These are phyloP conservation scores for Trichoderma sp. DNA, from an alignment of 2,329 filamentous ascomycete species.

Conservation along the genomic window DNA sequence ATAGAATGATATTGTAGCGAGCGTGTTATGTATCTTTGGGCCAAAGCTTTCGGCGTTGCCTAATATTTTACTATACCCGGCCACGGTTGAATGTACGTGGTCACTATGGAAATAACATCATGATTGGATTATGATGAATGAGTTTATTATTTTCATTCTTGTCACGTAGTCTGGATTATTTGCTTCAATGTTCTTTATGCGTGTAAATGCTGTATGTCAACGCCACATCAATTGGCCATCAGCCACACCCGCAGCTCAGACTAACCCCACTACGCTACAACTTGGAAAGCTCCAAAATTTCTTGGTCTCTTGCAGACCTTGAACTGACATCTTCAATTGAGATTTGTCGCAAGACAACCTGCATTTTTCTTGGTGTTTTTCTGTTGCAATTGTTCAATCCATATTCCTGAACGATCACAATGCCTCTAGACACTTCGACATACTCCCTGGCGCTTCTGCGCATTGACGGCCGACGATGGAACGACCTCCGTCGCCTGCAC, in stretches of 20 bases:
- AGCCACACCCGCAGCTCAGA: constrained; percentile 13
- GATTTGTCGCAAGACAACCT: background rate
- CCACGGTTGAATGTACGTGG: background rate
- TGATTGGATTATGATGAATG: background rate
- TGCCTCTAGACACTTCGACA: constrained; percentile 93
- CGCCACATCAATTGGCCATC: background rate
- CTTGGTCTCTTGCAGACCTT: background rate
- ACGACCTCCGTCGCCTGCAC: constrained; percentile 85
- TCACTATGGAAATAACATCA: background rate
- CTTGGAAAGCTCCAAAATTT: constrained; percentile 20
- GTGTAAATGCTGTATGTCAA: background rate
- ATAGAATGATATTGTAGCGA: constrained; percentile 39
- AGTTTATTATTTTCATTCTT: background rate
- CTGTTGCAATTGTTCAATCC: background rate
- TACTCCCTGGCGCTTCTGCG: constrained; percentile 83
- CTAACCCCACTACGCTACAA: constrained; percentile 14
- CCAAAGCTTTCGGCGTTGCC: background rate
- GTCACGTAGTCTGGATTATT: too few species aligned
- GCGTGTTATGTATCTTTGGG: background rate
- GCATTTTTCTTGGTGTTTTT: too few species aligned
- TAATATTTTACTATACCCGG: constrained; percentile 3
- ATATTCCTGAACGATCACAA: constrained; percentile 35
- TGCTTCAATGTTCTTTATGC: background rate
- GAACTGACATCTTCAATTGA: background rate
- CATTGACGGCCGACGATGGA: constrained; percentile 87